Percentiles rank a stretch among this genome's conserved stretches.
Conservation (phyloP, 208 protist species). For the Acanthamoeba divionensis region DNA sequence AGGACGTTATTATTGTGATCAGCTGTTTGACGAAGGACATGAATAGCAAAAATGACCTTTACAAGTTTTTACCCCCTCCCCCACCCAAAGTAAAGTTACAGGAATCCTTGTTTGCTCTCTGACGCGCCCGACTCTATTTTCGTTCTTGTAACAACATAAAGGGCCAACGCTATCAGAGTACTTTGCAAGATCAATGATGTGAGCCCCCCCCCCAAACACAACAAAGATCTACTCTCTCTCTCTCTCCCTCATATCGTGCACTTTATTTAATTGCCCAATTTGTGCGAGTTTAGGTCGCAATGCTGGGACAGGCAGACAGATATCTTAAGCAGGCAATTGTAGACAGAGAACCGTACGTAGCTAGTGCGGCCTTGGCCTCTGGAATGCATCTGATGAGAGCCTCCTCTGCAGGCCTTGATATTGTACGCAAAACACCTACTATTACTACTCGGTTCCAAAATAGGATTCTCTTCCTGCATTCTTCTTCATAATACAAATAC, state of each 20-base stretch:
- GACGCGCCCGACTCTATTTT: not conserved
- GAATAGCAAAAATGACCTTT: slow-evolving; percentile 88
- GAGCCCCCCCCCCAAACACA: no score
- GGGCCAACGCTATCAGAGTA: slow-evolving; percentile 91
- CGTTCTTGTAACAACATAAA: slow-evolving; percentile 12
- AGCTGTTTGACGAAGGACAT: slow-evolving; percentile 97
- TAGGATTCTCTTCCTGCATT: not conserved
- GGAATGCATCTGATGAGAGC: slow-evolving; percentile 91
- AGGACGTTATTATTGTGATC: slow-evolving; percentile 96
- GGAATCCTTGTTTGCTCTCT: not conserved
- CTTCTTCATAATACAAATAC: not conserved
- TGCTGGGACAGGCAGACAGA: slow-evolving; percentile 93
- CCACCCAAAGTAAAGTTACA: no score
- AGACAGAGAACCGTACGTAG: slow-evolving; percentile 91
- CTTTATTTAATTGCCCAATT: slow-evolving; percentile 28
- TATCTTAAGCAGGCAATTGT: slow-evolving; percentile 96
- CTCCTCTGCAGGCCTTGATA: slow-evolving; percentile 60
- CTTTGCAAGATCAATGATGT: slow-evolving; percentile 94
- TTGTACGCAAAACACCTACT: slow-evolving; percentile 2
- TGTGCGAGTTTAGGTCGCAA: slow-evolving; percentile 70
- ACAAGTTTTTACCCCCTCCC: slow-evolving; percentile 49
- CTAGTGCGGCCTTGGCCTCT: slow-evolving; percentile 95
- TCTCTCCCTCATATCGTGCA: not conserved
- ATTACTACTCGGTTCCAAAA: not conserved
- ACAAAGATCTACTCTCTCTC: no score